Conservation (phyloP, 176 grass and related monocot species). For the Oryza officinalis region DNA sequence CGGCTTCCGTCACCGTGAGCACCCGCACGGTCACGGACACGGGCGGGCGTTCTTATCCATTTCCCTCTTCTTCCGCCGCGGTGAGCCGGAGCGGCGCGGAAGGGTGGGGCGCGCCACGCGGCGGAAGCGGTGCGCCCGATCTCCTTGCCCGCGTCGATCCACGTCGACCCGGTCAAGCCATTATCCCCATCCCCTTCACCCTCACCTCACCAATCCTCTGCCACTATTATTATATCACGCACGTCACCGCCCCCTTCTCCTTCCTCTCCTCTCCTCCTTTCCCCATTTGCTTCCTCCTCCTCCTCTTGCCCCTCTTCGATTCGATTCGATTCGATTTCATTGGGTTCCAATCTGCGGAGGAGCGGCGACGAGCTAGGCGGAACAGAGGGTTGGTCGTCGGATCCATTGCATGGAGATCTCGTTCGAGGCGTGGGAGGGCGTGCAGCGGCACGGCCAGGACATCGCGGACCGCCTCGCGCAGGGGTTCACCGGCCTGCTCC, state of each 20-base stretch:
- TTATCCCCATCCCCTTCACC: conserved; percentile 1
- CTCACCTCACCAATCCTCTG: not conserved
- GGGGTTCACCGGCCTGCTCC: conserved; percentile 90
- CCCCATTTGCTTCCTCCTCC: not conserved
- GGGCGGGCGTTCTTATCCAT: conserved; percentile 40
- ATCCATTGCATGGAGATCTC: conserved; percentile 70
- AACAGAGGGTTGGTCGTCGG: not conserved
- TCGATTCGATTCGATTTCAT: not conserved
- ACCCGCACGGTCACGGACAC: not conserved
- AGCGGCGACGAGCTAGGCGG: not conserved
- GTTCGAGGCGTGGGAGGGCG: conserved; percentile 94
- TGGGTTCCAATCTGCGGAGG: not conserved
- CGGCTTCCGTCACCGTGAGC: no score
- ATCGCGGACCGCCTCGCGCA: conserved; percentile 88
- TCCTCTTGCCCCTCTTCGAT: no score
- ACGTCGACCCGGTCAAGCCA: conserved; percentile 43
- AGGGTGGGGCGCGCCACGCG: conserved; percentile 23
- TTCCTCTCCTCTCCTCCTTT: not conserved
- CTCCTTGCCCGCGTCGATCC: conserved; percentile 21
- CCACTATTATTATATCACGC: conserved; percentile 36
- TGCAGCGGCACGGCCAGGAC: conserved; percentile 97
- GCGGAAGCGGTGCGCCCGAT: conserved; percentile 16
- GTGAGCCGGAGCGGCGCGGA: conserved; percentile 34
- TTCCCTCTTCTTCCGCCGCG: conserved; percentile 43
- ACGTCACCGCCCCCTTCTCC: not conserved